A percentile compares a stretch with the other conserved stretches of the same genome.
Evolutionary conservation across 2,329 filamentous ascomycete genomes (phyloP).

Genomic region (Cytospora mali): DNA sequence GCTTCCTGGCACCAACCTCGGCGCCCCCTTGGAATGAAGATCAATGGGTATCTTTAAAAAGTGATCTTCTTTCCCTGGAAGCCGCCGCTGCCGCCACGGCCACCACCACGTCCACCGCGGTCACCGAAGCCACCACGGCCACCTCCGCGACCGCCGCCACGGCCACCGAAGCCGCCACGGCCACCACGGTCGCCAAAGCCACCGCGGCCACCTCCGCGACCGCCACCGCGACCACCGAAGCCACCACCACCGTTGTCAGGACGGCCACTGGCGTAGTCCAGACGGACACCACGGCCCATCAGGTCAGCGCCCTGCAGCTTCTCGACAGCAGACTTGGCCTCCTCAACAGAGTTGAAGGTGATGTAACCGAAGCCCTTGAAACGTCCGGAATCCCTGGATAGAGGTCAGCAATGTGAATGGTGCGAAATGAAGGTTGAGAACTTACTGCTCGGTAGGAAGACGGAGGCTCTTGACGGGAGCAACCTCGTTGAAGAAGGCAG

Average conservation of each 20-base stretch:
- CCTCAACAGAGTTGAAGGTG: conserved; percentile 78
- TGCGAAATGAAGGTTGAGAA: conserved; percentile 28
- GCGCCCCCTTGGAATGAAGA: conserved; percentile 1
- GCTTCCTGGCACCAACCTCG: not conserved
- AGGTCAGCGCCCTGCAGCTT: conserved; percentile 64
- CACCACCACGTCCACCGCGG: conserved; percentile 41
- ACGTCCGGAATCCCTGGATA: conserved; percentile 69
- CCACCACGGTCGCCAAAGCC: conserved; percentile 53
- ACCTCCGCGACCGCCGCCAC: conserved; percentile 44
- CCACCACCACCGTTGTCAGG: conserved; percentile 55
- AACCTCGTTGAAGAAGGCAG: conserved; percentile 72
- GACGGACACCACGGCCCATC: conserved; percentile 72
- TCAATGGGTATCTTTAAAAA: conserved; percentile 49
- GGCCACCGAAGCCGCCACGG: conserved; percentile 53
- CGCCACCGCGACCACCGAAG: conserved; percentile 48
- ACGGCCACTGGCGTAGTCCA: conserved; percentile 75
- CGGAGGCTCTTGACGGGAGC: conserved; percentile 76
- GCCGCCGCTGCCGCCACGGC: conserved; percentile 49
- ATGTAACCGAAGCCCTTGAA: conserved; percentile 95
- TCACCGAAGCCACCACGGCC: conserved; percentile 47
- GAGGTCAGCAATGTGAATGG: conserved; percentile 35
- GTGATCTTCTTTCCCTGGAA: conserved; percentile 82
- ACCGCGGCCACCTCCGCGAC: conserved; percentile 45
- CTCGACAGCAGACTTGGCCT: conserved; percentile 75
- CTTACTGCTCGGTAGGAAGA: conserved; percentile 80